A percentile compares a stretch with the other conserved stretches of the same genome.
phyloP scores from a whole-genome alignment of 257 asterid genomes.

The Primulina huaijiensis region DNA sequence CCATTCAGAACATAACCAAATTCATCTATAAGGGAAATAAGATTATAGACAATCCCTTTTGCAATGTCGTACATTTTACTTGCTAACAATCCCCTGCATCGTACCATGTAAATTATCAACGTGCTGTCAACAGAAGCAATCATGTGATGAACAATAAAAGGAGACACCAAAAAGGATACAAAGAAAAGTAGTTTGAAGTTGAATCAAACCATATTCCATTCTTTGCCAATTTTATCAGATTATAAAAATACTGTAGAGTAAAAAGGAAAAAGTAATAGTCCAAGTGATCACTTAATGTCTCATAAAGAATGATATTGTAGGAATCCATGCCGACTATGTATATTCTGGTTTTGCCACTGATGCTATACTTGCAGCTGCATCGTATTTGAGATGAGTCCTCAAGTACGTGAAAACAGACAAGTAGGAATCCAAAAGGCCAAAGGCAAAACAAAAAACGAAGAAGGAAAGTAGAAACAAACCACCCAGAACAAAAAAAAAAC shows the following conservation, averaged over 20 bases:
- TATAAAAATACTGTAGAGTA: too few relatives aligned
- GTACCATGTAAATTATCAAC: background rate
- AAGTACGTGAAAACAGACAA: background rate
- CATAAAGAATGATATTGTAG: too few relatives aligned
- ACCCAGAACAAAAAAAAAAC: conserved; percentile 28
- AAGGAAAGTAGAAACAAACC: background rate
- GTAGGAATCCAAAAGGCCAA: background rate
- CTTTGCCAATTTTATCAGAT: too few relatives aligned
- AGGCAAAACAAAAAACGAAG: too few relatives aligned
- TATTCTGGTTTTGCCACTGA: background rate
- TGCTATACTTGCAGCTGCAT: background rate
- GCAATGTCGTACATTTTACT: conserved; percentile 90
- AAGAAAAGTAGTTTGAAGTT: background rate
- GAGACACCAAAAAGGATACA: background rate
- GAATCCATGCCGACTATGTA: background rate
- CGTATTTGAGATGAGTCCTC: background rate
- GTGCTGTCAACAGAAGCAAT: conserved; percentile 7
- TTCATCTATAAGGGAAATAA: conserved; percentile 58
- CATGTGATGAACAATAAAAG: background rate
- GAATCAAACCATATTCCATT: background rate
- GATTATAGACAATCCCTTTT: conserved; percentile 82
- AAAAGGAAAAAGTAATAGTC: too few relatives aligned
- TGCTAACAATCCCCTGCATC: conserved; percentile 80
- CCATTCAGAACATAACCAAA: conserved; percentile 88
- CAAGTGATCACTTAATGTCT: too few relatives aligned